A percentile compares a stretch with the other conserved stretches of the same genome.
Conservation (phyloP, 352 stramenopile species). For the Phytophthora parvispora region DNA sequence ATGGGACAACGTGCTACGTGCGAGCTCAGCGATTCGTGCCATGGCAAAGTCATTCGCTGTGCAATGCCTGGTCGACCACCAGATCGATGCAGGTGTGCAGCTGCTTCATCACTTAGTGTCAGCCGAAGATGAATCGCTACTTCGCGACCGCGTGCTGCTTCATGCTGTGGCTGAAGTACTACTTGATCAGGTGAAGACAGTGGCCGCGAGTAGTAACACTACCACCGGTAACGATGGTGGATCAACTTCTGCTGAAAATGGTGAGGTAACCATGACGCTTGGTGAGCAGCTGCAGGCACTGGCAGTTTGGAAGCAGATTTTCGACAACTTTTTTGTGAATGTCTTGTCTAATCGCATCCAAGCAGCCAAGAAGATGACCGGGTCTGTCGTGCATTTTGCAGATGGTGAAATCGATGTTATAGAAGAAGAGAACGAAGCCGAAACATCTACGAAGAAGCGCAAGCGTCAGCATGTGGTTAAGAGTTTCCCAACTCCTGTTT, state of each 20-base stretch:
- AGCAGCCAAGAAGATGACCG: conserved; percentile 33
- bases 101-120: conserved; percentile 66
- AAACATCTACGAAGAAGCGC: conserved; percentile 36
- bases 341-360: conserved; percentile 47
- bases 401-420: conserved; percentile 36
- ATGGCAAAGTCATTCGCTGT: conserved; percentile 76
- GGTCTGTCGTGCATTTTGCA: conserved; percentile 42
- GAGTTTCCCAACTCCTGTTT: conserved; percentile 61
- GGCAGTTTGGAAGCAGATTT: conserved; percentile 66
- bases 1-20: conserved; percentile 80
- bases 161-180: conserved; percentile 74
- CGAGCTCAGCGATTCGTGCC: conserved; percentile 77
- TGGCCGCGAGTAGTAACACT: conserved; percentile 35
- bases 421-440: conserved; percentile 29
- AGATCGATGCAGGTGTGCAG: conserved; percentile 59
- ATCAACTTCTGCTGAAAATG: conserved; percentile 44
- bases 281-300: conserved; percentile 55
- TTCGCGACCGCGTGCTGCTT: conserved; percentile 80
- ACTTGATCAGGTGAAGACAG: conserved; percentile 58
- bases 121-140: conserved; percentile 72
- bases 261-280: conserved; percentile 38
- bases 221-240: conserved; percentile 16
- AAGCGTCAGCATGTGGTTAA: conserved; percentile 41
- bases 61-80: conserved; percentile 73
- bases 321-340: conserved; percentile 73